A percentile compares a stretch with the other conserved stretches of the same genome.
phyloP scores from a whole-genome alignment of 2,329 filamentous ascomycete genomes.

The Onygena corvina region DNA sequence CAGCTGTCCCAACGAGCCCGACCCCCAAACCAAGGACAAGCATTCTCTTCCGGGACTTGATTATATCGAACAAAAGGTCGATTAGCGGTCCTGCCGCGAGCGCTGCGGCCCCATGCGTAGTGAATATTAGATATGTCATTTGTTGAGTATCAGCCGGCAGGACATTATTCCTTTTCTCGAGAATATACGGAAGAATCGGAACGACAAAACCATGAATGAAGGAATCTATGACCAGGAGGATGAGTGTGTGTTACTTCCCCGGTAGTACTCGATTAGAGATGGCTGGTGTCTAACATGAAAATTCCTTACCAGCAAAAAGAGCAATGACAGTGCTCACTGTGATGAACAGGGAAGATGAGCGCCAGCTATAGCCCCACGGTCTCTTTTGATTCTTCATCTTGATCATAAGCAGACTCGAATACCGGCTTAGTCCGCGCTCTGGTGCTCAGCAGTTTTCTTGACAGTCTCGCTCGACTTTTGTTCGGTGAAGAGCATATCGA shows the following conservation, averaged over 20 bases:
- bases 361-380: slow-evolving; percentile 3
- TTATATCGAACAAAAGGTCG: background rate
- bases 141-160: background rate
- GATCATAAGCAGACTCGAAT: background rate
- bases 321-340: background rate
- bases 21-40: background rate
- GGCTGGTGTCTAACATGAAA: background rate
- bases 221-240: background rate
- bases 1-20: background rate
- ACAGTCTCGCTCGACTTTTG: background rate
- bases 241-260: background rate
- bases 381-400: background rate
- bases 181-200: background rate
- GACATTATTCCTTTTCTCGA: slow-evolving; percentile 1
- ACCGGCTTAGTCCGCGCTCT: too few relatives aligned
- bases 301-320: slow-evolving; percentile 1
- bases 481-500: too few relatives aligned
- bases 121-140: background rate
- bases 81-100: background rate
- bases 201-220: slow-evolving; percentile 2
- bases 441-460: too few relatives aligned
- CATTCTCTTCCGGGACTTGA: background rate
- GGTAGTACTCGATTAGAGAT: background rate
- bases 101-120: background rate
- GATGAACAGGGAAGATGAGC: background rate